These are phyloP conservation scores for Leavenworthia alabamica DNA, from an alignment of 345 rosid species.

Conservation along the genomic window DNA sequence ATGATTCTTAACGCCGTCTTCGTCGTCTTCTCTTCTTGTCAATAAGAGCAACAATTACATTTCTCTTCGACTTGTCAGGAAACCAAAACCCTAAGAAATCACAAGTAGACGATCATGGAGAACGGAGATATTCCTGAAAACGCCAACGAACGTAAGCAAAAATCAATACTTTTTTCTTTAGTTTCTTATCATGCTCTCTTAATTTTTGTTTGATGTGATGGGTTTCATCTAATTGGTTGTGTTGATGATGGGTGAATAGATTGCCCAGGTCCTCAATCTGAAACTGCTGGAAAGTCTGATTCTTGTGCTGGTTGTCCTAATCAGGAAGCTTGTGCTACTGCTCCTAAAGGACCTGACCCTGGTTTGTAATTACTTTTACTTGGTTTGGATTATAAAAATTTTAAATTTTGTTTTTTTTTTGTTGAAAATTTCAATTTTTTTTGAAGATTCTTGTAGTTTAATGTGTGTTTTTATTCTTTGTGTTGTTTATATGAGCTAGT, in stretches of 20 bases:
- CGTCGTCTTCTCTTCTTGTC: too few relatives aligned
- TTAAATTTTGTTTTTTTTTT: too few relatives aligned
- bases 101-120: slow-evolving; percentile 18
- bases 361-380: too few relatives aligned
- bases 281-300: slow-evolving; percentile 76
- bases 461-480: too few relatives aligned
- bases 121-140: slow-evolving; percentile 29
- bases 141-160: slow-evolving; percentile 28
- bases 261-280: slow-evolving; percentile 84
- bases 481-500: neutral
- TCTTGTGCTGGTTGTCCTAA: slow-evolving; percentile 87
- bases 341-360: slow-evolving; percentile 96
- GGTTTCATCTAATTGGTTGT: slow-evolving; percentile 1
- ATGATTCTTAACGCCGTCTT: too few relatives aligned
- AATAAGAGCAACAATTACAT: too few relatives aligned
- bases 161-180: neutral
- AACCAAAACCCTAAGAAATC: neutral
- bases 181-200: neutral
- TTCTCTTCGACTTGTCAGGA: too few relatives aligned
- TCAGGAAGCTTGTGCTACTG: slow-evolving; percentile 81
- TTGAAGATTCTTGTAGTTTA: too few relatives aligned
- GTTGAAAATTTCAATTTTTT: too few relatives aligned
- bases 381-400: neutral
- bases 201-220: neutral
- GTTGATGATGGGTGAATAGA: slow-evolving; percentile 28